phyloP scores from a whole-genome alignment of 176 grass and related monocot species.

The Panicum miliaceum region DNA sequence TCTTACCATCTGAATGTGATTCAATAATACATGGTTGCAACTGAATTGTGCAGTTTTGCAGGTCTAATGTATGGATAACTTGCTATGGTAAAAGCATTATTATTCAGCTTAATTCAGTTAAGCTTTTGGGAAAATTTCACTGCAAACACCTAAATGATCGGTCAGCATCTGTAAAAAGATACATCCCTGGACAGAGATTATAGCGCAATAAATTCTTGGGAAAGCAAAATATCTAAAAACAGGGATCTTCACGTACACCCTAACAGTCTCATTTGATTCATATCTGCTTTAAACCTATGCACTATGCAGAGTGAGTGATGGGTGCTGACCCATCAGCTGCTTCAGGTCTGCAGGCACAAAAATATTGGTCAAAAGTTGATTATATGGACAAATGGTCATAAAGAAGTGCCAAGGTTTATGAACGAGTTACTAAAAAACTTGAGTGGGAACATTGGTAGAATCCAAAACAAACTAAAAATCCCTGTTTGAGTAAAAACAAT shows the following conservation, averaged over 20 bases:
- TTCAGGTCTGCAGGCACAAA: conserved; percentile 40
- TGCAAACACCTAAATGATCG: conserved; percentile 12
- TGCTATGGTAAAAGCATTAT: neutral
- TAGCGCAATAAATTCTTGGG: neutral
- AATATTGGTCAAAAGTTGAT: conserved; percentile 1
- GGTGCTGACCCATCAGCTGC: conserved; percentile 8
- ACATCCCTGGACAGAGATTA: neutral
- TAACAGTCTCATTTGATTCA: neutral
- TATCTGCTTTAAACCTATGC: conserved; percentile 33
- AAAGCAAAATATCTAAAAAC: neutral
- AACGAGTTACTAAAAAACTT: neutral
- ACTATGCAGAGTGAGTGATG: neutral
- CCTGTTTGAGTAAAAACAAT: neutral
- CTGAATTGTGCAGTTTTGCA: neutral
- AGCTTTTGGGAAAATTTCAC: neutral
- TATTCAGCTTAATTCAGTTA: conserved; percentile 2
- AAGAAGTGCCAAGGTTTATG: neutral
- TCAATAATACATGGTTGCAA: neutral
- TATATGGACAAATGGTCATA: neutral
- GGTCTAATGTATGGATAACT: neutral
- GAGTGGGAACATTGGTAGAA: neutral
- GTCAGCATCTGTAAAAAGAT: conserved; percentile 1
- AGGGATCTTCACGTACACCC: neutral
- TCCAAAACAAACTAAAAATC: neutral
- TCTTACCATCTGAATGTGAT: neutral